Evolutionary conservation across 2,329 filamentous ascomycete species (phyloP).

Genomic region (Sarocladium kiliense): DNA sequence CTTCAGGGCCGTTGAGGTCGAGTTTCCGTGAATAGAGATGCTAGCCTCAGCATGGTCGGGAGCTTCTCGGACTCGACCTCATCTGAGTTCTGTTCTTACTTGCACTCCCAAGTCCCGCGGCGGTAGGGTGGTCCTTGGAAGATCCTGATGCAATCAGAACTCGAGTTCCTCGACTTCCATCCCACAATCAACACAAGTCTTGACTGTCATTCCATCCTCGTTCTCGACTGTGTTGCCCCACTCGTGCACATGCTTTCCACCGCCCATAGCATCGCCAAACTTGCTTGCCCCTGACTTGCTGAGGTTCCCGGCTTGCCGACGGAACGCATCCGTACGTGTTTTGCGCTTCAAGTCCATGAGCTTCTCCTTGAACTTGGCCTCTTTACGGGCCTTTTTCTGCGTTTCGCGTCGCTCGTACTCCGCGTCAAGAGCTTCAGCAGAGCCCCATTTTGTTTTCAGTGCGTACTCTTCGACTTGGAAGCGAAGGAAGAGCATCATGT

Average conservation of each 20-base stretch:
- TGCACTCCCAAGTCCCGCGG: too few species aligned
- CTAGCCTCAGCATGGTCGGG: too few species aligned
- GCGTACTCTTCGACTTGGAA: conserved; percentile 95
- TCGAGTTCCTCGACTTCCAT: conserved; percentile 77
- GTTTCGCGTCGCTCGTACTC: conserved; percentile 77
- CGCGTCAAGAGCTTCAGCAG: conserved; percentile 74
- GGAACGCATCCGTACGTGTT: conserved; percentile 85
- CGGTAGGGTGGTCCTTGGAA: too few species aligned
- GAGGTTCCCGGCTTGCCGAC: conserved; percentile 60
- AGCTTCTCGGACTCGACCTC: too few species aligned
- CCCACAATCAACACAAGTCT: conserved; percentile 71
- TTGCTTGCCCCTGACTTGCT: conserved; percentile 46
- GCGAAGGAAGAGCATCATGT: conserved; percentile 96
- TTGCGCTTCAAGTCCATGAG: conserved; percentile 87
- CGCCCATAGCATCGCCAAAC: conserved; percentile 74
- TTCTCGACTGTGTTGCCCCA: conserved; percentile 70
- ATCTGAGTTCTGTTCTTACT: too few species aligned
- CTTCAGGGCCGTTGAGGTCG: neutral
- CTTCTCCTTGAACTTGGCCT: conserved; percentile 87
- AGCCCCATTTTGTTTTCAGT: conserved; percentile 86
- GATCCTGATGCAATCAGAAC: too few species aligned
- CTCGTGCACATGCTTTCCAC: conserved; percentile 78
- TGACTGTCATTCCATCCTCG: conserved; percentile 69
- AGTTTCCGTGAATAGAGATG: neutral
- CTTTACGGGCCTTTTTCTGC: conserved; percentile 80